Percentiles rank a stretch among this genome's conserved stretches.
These are phyloP conservation scores for Phytophthora pluvialis DNA, from an alignment of 352 stramenopile genomes.

Conservation along the genomic window DNA sequence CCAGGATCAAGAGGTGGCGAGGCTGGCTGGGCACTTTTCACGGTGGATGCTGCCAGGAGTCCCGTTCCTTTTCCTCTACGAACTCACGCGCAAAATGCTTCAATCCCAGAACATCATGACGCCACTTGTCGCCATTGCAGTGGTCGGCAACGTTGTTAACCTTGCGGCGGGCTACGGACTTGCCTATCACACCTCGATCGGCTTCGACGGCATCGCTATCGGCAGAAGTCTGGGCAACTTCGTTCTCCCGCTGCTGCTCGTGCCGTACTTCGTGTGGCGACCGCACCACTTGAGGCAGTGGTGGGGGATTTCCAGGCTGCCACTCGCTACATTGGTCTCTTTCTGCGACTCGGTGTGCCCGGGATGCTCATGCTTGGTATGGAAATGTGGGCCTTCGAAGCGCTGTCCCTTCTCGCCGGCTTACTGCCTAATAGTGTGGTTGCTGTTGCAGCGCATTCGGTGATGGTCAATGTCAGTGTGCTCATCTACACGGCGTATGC, in stretches of 20 bases:
- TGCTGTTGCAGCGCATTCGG: background rate
- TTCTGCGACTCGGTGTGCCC: slow-evolving; percentile 7
- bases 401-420: background rate
- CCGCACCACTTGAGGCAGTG: background rate
- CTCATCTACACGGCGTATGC: background rate
- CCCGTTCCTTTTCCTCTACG: slow-evolving; percentile 76
- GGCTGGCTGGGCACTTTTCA: slow-evolving; percentile 57
- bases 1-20: slow-evolving; percentile 49
- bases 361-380: slow-evolving; percentile 1
- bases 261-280: slow-evolving; percentile 10
- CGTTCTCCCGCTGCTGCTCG: background rate
- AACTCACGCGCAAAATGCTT: slow-evolving; percentile 73
- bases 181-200: background rate
- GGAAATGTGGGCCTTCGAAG: background rate
- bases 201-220: background rate
- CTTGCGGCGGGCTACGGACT: background rate
- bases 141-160: background rate
- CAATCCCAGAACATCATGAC: slow-evolving; percentile 71
- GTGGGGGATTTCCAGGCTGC: background rate
- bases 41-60: slow-evolving; percentile 58
- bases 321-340: background rate
- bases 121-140: slow-evolving; percentile 60
- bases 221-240: background rate
- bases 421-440: background rate
- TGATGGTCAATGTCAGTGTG: background rate